Evolutionary conservation across 1,139 yeast genomes (phyloP).

Genomic region (Komagataea norvegica): DNA sequence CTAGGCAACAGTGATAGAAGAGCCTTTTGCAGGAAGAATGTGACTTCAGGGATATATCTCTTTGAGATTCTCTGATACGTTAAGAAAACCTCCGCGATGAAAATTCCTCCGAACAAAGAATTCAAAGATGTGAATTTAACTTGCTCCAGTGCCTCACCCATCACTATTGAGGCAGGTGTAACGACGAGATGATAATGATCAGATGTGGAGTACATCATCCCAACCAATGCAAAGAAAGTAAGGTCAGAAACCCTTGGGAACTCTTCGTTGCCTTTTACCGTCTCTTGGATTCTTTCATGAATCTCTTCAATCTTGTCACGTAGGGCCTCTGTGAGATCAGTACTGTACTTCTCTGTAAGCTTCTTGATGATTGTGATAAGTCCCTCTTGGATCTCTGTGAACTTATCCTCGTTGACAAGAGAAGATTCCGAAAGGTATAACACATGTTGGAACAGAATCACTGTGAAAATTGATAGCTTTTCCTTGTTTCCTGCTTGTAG

Average conservation of each 20-base stretch:
- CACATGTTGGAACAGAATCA: conserved; percentile 60
- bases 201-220: conserved; percentile 82
- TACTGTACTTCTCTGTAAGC: conserved; percentile 63
- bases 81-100: conserved; percentile 57
- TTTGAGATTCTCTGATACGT: conserved; percentile 77
- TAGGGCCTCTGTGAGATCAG: conserved; percentile 53
- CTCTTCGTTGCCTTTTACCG: conserved; percentile 18
- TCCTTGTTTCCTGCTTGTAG: conserved; percentile 80
- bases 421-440: conserved; percentile 43
- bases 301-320: conserved; percentile 44
- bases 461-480: conserved; percentile 59
- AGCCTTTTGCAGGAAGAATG: conserved; percentile 52
- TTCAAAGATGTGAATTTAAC: conserved; percentile 35
- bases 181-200: conserved; percentile 92
- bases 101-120: conserved; percentile 48
- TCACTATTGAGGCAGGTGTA: conserved; percentile 73
- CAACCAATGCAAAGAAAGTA: conserved; percentile 64
- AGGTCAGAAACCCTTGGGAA: conserved; percentile 50
- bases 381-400: conserved; percentile 37
- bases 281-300: conserved; percentile 42
- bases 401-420: conserved; percentile 27
- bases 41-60: conserved; percentile 77
- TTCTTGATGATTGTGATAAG: conserved; percentile 50
- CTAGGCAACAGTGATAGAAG: conserved; percentile 42
- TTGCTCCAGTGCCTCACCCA: conserved; percentile 65